Conservation (phyloP, 2,329 filamentous ascomycete species). For the Sclerotinia subarctica region DNA sequence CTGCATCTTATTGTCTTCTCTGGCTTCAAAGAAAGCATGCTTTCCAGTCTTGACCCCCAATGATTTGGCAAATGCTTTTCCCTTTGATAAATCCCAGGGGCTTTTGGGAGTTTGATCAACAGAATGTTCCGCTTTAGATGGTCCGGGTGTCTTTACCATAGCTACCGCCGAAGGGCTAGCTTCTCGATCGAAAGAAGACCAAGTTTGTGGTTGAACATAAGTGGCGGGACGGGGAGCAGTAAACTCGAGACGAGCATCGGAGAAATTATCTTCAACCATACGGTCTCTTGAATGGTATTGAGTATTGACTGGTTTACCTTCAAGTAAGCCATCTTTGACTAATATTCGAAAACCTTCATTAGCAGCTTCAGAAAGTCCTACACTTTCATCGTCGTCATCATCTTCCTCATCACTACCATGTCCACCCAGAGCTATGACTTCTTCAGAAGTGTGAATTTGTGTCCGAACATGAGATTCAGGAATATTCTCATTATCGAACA, state of each 20-base stretch:
- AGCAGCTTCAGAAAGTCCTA: conserved; percentile 32
- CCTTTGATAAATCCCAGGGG: neutral
- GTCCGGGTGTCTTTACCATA: conserved; percentile 36
- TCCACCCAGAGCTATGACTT: neutral
- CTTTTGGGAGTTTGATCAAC: neutral
- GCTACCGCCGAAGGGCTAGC: conserved; percentile 42
- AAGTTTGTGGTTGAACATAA: neutral
- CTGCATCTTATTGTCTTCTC: conserved; percentile 35
- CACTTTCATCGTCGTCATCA: conserved; percentile 25
- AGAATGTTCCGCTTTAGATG: neutral
- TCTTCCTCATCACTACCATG: conserved; percentile 1
- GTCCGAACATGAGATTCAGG: conserved; percentile 18
- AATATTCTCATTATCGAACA: neutral
- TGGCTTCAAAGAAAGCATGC: conserved; percentile 36
- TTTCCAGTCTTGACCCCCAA: conserved; percentile 36
- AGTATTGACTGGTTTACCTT: neutral
- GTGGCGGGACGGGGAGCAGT: neutral
- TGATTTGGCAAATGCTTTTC: conserved; percentile 21
- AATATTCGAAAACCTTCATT: conserved; percentile 30
- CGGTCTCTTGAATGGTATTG: neutral
- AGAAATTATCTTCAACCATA: neutral
- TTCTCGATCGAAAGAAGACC: conserved; percentile 25
- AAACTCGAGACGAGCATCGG: neutral
- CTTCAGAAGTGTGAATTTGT: conserved; percentile 4
- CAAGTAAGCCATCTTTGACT: conserved; percentile 24